Base-by-base conservation (phyloP, 306 rosid genomes). In the Crotalaria pallida region DNA sequence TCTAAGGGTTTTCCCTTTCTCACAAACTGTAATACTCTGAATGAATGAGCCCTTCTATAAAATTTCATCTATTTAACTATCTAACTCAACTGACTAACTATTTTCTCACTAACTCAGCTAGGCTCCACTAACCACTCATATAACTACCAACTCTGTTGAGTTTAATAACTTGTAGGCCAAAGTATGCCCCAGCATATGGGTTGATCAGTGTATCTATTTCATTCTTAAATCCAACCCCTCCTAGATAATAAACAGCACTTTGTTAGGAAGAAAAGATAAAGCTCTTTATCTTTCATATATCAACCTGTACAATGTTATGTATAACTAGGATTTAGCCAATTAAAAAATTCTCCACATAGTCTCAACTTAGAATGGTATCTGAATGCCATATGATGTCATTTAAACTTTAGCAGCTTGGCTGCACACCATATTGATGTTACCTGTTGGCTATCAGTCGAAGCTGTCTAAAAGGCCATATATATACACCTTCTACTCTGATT, bases 391-490 rank as follows among this genome's bases (percentile, higher is more conserved):
- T 57, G 70, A 17, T 27, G 49, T 6, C n/a, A n/a, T n/a, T n/a
- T n/a, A n/a, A n/a, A n/a, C n/a, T n/a, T n/a, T n/a, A n/a, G n/a
- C n/a, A n/a, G n/a, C 68, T 58, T 59, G 53, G 64, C 58, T 58
- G 44, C 49, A 19, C 40, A 26, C 26, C 1, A 3, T 38, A 18
- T 64, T 21, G 49, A 3, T 44, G 31, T 50, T 71, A 94, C 99
- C 99, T 89, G 84, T 77, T 87, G 63, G 97, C 99, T 36, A 94
- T 91, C 94, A 94, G 80, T 58, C 99, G 96, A 80, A 94, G 97
- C 81, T 94, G 99, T 75, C 96, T 83, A 79, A 91, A 94, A 17
- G 99, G 99, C 99, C 99, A 94, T 83, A 94, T 87, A 83, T 91
- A 94, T 82, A 94, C 99, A 84, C 99, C 99, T 86, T 94, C 99